These are phyloP conservation scores for Syzygium jambos DNA, from an alignment of 345 rosid species.

Conservation along the genomic window DNA sequence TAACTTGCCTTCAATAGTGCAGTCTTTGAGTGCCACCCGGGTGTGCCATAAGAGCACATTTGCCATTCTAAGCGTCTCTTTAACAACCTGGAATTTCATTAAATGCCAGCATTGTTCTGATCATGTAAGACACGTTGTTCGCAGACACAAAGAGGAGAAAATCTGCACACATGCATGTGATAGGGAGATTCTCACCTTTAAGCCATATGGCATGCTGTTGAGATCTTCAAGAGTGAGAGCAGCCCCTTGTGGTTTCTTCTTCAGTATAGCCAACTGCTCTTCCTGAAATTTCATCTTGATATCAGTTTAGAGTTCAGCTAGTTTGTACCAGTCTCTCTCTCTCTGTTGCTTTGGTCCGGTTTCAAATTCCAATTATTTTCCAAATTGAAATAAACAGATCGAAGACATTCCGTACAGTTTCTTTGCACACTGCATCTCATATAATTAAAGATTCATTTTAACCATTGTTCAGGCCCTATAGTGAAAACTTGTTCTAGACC, in stretches of 20 bases:
- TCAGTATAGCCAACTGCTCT: slow-evolving; percentile 26
- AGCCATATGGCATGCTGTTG: slow-evolving; percentile 38
- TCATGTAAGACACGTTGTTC: background rate
- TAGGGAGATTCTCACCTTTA: slow-evolving; percentile 18
- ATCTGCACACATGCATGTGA: background rate
- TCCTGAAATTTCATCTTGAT: slow-evolving; percentile 18
- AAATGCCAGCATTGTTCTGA: background rate
- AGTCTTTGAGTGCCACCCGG: slow-evolving; percentile 32
- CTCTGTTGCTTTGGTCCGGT: background rate
- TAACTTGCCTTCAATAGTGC: slow-evolving; percentile 35
- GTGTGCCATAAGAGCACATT: slow-evolving; percentile 54
- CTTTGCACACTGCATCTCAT: background rate
- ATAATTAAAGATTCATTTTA: background rate
- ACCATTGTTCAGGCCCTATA: background rate
- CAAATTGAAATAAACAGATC: background rate
- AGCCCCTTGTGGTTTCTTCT: slow-evolving; percentile 17
- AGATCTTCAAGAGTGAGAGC: slow-evolving; percentile 36
- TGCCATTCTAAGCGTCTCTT: slow-evolving; percentile 51
- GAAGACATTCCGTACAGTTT: background rate
- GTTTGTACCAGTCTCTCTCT: background rate
- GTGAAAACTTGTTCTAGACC: background rate
- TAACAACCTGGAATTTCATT: slow-evolving; percentile 31
- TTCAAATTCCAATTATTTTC: too few relatives aligned
- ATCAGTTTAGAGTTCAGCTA: background rate
- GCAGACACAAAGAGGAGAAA: background rate